Evolutionary conservation across 2,329 filamentous ascomycete genomes (phyloP), one percentile per base, ranked within the genome.

Genomic region (Pseudocercospora crystallina): DNA sequence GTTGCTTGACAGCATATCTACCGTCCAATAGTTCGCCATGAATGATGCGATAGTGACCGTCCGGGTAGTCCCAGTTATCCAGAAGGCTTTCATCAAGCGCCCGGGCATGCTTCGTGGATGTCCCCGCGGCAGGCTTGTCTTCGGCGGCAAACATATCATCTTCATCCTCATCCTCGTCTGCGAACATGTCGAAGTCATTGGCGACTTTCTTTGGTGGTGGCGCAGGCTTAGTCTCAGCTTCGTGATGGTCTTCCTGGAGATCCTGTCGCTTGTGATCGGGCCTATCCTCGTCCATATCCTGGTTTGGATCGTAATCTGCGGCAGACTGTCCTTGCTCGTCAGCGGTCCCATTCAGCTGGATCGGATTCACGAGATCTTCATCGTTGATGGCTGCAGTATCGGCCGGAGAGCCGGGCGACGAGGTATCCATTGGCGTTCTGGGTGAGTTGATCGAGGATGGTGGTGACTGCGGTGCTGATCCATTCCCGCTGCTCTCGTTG

Each of bases 41-140:
- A 50, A 95, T 90, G 51, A 96, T 85, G 71, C 94, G 95, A 77
- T 97, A 99, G 69, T 97, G 97, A 5, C 92, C 94, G 65, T 99
- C 90, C 45, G 87, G 84, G 67, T 97, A 94, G 66, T 95, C 91
- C 85, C 85, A 89, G 53, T 95, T 92, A 65, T 97, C 92, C 45
- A 96, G 81, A 58, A 92, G 88, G 56, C 86, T 89, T 58, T 84
- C 84, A 65, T 82, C 81, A 46, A 83, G 69, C 69, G 86, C 73
- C 71, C 84, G 74, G 60, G 76, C 77, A 68, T 76, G 76, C 34
- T 75, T 74, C 9, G 76, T 65, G 17, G 71, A 74, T 39, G 78
- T 75, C 37, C 76, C 75, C 14, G 76, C 53, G 5, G 54, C 34
- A 10, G 48, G 41, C 30, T 47, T 40, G 37, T 74, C 69, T 20